Evolutionary conservation across 345 rosid genomes (phyloP).

Genomic region (Gynandropsis gynandra): DNA sequence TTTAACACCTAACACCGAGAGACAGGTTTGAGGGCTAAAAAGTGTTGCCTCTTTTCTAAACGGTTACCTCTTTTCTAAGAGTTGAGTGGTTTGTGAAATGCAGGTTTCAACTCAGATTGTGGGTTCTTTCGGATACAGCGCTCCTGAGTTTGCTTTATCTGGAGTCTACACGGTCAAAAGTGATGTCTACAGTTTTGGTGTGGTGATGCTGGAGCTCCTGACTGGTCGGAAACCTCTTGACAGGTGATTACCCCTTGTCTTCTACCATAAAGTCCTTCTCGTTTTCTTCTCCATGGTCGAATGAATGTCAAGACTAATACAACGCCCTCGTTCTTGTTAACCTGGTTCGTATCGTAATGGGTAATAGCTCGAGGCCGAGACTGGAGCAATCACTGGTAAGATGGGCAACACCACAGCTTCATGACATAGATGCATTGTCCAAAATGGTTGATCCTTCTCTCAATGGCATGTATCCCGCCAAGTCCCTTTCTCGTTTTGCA

Average conservation of each 20-base stretch:
- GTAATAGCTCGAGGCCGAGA: constrained; percentile 73
- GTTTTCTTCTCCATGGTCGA: background rate
- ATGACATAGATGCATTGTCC: constrained; percentile 90
- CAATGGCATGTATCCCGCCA: constrained; percentile 98
- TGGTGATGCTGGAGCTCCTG: constrained; percentile 94
- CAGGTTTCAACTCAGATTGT: constrained; percentile 93
- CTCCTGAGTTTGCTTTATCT: constrained; percentile 95
- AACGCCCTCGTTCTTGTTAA: no score
- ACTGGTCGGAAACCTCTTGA: constrained; percentile 98
- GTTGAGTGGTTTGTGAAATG: constrained; percentile 7
- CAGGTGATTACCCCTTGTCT: constrained; percentile 36
- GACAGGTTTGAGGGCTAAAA: constrained; percentile 49
- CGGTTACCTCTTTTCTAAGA: constrained; percentile 5
- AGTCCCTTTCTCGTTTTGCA: constrained; percentile 93
- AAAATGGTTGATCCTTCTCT: constrained; percentile 95
- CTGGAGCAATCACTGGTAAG: constrained; percentile 94
- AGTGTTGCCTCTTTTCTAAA: background rate
- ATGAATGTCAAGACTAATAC: no score
- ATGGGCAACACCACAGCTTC: constrained; percentile 99
- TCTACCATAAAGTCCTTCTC: constrained; percentile 1
- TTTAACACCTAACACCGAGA: constrained; percentile 84
- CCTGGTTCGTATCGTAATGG: no score
- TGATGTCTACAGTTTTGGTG: constrained; percentile 98
- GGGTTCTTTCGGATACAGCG: constrained; percentile 97
- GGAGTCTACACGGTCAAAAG: constrained; percentile 94